These are phyloP conservation scores for Fusarium mundagurra DNA, from an alignment of 2,329 filamentous ascomycete genomes.

Conservation along the genomic window DNA sequence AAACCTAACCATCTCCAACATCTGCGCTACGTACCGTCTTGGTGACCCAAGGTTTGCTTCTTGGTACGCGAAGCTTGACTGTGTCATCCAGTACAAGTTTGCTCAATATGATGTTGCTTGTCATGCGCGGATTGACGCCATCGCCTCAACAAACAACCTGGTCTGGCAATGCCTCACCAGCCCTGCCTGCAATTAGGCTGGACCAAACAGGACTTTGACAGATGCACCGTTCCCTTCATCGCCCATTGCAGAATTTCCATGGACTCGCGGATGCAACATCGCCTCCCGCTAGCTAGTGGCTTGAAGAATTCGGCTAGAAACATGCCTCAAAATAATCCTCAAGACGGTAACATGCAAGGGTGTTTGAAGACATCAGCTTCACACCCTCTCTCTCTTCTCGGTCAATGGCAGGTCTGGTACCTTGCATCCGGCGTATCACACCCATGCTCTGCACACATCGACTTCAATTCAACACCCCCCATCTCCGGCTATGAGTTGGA, in stretches of 20 bases:
- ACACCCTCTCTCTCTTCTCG: slow-evolving; percentile 21
- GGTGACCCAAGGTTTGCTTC: slow-evolving; percentile 2
- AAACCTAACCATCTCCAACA: not conserved
- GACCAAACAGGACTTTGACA: slow-evolving; percentile 21
- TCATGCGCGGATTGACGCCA: not conserved
- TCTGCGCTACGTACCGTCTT: not conserved
- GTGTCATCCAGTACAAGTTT: not conserved
- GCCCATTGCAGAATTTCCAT: slow-evolving; percentile 2
- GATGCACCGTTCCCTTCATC: slow-evolving; percentile 1
- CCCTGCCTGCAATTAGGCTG: slow-evolving; percentile 13
- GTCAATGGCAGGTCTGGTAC: slow-evolving; percentile 30
- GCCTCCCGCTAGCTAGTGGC: slow-evolving; percentile 16
- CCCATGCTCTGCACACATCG: slow-evolving; percentile 24
- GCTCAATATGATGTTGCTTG: not conserved
- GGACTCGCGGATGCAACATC: slow-evolving; percentile 30
- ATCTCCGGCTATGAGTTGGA: slow-evolving; percentile 7
- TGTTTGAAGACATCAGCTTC: slow-evolving; percentile 26
- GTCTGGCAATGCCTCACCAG: slow-evolving; percentile 14
- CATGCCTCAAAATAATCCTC: slow-evolving; percentile 19
- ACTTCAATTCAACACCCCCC: slow-evolving; percentile 18
- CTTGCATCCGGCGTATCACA: slow-evolving; percentile 37
- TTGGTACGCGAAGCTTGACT: not conserved
- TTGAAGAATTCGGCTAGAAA: slow-evolving; percentile 18
- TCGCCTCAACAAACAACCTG: slow-evolving; percentile 18
- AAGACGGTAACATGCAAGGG: slow-evolving; percentile 21